Evolutionary conservation across 208 protist genomes (phyloP).

Genomic region (Acanthamoeba triangularis): DNA sequence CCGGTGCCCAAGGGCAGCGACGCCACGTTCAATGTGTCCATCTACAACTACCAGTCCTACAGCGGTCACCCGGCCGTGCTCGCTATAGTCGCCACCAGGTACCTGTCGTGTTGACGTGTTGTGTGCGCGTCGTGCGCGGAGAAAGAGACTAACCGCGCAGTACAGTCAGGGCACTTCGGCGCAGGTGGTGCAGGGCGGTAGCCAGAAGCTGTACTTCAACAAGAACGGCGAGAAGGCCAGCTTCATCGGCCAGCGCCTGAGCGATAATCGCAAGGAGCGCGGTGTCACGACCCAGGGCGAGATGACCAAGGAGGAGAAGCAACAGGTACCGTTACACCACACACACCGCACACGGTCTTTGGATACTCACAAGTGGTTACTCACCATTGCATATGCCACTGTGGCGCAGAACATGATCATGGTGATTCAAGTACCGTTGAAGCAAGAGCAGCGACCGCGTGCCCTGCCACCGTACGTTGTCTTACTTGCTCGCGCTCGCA

Average conservation of each 20-base stretch:
- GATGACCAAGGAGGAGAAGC: slow-evolving; percentile 75
- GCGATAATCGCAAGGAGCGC: slow-evolving; percentile 49
- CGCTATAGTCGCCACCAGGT: slow-evolving; percentile 69
- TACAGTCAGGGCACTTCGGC: slow-evolving; percentile 71
- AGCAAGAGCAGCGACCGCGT: neutral
- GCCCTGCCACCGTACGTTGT: neutral
- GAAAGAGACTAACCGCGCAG: neutral
- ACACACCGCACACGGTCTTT: neutral
- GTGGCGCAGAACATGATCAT: slow-evolving; percentile 70
- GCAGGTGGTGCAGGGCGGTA: slow-evolving; percentile 65
- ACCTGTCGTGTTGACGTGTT: too few species aligned
- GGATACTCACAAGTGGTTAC: neutral
- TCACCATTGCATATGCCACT: neutral
- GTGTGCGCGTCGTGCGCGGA: neutral
- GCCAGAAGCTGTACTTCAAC: slow-evolving; percentile 79
- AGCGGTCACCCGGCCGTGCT: slow-evolving; percentile 54
- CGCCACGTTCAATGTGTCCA: slow-evolving; percentile 74
- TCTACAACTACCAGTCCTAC: slow-evolving; percentile 75
- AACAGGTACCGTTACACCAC: slow-evolving; percentile 1
- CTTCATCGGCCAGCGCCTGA: slow-evolving; percentile 76
- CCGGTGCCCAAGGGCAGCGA: slow-evolving; percentile 66
- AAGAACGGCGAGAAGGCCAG: slow-evolving; percentile 65
- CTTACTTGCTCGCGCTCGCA: neutral
- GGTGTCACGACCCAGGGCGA: neutral
- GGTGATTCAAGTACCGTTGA: slow-evolving; percentile 76